Percentiles rank a stretch among this genome's conserved stretches.
phyloP scores from a whole-genome alignment of 805 yeast species.

The Candida rishiriensis region DNA sequence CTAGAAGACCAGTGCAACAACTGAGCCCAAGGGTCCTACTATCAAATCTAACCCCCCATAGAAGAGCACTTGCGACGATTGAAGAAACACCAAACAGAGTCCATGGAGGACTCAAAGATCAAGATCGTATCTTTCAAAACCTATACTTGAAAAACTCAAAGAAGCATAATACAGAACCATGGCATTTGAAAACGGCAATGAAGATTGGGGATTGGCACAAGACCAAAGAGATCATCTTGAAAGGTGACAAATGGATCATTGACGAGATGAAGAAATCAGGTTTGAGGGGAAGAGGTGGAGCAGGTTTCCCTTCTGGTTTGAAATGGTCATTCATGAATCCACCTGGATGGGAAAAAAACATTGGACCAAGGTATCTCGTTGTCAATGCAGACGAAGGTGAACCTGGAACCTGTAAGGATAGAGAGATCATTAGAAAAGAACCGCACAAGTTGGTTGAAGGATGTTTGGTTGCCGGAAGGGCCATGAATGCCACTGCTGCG shows the following conservation, averaged over 20 bases:
- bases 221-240: conserved; percentile 76
- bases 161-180: conserved; percentile 52
- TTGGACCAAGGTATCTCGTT: conserved; percentile 84
- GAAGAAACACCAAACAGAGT: conserved; percentile 48
- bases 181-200: conserved; percentile 66
- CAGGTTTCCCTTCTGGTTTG: conserved; percentile 88
- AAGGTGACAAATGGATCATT: conserved; percentile 88
- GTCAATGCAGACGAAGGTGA: conserved; percentile 95
- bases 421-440: conserved; percentile 86
- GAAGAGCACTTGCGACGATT: conserved; percentile 36
- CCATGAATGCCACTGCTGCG: conserved; percentile 91
- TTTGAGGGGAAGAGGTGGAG: conserved; percentile 89
- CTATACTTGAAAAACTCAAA: conserved; percentile 48
- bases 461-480: conserved; percentile 84
- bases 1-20: conserved; percentile 37
- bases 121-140: conserved; percentile 85
- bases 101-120: conserved; percentile 74
- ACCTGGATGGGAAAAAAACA: conserved; percentile 90
- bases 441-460: conserved; percentile 92
- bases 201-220: conserved; percentile 90
- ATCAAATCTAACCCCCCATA: not conserved
- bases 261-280: conserved; percentile 84
- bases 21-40: not conserved
- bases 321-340: conserved; percentile 95
- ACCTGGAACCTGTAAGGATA: conserved; percentile 91